phyloP scores from a whole-genome alignment of 352 stramenopile species.

The Phytopythium montanum region DNA sequence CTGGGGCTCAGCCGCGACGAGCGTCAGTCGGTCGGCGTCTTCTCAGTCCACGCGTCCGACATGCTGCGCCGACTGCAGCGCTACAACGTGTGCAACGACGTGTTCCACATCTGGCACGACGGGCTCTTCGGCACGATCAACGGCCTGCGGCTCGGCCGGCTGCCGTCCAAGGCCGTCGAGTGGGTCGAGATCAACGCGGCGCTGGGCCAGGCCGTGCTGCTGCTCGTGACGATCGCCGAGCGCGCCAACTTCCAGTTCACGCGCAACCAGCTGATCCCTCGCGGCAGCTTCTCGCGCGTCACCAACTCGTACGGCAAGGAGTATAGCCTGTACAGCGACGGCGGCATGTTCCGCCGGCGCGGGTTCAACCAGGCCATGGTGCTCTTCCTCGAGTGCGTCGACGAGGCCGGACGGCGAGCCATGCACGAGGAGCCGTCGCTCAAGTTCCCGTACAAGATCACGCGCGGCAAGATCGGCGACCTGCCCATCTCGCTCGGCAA shows the following conservation, averaged over 20 bases:
- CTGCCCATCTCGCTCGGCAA: conserved; percentile 84
- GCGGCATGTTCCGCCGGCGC: conserved; percentile 82
- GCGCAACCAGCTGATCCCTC: conserved; percentile 76
- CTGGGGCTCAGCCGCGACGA: conserved; percentile 71
- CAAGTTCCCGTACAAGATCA: conserved; percentile 90
- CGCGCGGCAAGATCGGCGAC: conserved; percentile 88
- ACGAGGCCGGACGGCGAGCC: conserved; percentile 79
- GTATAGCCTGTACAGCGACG: conserved; percentile 77
- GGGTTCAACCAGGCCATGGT: conserved; percentile 92
- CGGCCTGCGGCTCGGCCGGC: conserved; percentile 73
- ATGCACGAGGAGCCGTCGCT: conserved; percentile 88
- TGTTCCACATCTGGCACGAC: conserved; percentile 92
- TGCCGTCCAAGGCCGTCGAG: conserved; percentile 81
- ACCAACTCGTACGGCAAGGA: conserved; percentile 83
- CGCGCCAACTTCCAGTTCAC: conserved; percentile 82
- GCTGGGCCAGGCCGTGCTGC: conserved; percentile 77
- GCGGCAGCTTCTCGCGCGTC: conserved; percentile 85
- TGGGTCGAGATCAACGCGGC: conserved; percentile 91
- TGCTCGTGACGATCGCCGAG: conserved; percentile 80
- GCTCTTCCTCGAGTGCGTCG: conserved; percentile 88
- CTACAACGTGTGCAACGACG: conserved; percentile 89
- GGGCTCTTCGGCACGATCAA: conserved; percentile 89
- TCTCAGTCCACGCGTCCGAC: conserved; percentile 77
- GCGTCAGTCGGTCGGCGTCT: conserved; percentile 68
- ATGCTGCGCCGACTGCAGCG: conserved; percentile 75